phyloP scores from a whole-genome alignment of 2,329 filamentous ascomycete genomes.

The Parascedosporium putredinis region DNA sequence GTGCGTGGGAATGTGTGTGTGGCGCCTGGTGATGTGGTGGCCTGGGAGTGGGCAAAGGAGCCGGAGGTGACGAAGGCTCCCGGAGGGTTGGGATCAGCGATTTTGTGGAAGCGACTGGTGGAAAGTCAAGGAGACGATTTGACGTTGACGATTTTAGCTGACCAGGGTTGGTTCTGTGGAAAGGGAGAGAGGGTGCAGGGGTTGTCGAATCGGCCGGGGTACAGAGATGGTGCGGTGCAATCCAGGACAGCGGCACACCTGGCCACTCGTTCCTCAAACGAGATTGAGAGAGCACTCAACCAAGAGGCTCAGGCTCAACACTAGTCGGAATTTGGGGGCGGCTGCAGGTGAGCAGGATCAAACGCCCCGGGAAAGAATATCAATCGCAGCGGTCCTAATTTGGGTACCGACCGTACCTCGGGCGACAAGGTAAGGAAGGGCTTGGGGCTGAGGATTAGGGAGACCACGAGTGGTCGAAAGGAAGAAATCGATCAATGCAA shows the following conservation, averaged over 20 bases:
- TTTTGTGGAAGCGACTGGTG: not conserved
- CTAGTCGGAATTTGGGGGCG: slow-evolving; percentile 1
- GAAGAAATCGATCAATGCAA: too few relatives aligned
- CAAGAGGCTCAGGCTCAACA: not conserved
- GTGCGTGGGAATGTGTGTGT: too few relatives aligned
- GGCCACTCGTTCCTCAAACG: not conserved
- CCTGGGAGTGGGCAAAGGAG: not conserved
- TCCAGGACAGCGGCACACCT: not conserved
- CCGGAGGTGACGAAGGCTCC: not conserved
- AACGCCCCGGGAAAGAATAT: too few relatives aligned
- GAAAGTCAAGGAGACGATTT: not conserved
- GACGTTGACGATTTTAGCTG: slow-evolving; percentile 1
- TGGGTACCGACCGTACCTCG: not conserved
- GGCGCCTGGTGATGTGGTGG: not conserved
- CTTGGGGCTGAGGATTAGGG: not conserved
- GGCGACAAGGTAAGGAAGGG: not conserved
- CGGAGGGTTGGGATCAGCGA: not conserved
- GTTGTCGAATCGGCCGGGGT: not conserved
- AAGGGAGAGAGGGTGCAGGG: not conserved
- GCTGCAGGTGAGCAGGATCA: too few relatives aligned
- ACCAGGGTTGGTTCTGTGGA: not conserved
- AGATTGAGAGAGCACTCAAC: not conserved
- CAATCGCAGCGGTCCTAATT: too few relatives aligned
- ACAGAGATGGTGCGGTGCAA: not conserved
- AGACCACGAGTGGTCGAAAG: not conserved